Evolutionary conservation across 208 protist genomes (phyloP).

Genomic region (Lotmaria passim): DNA sequence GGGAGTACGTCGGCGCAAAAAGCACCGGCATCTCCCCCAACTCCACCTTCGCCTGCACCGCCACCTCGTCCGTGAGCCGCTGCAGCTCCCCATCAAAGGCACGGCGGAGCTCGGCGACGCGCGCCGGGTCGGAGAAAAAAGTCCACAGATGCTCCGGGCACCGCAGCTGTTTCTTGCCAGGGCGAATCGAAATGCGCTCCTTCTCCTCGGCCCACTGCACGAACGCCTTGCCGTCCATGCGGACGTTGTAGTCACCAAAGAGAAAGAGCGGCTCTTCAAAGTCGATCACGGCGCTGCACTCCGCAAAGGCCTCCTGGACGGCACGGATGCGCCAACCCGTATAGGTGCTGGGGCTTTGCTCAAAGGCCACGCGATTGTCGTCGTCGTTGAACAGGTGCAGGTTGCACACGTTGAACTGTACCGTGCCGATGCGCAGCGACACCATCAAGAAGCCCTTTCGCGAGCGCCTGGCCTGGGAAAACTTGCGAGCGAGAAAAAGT

Average conservation of each 20-base stretch:
- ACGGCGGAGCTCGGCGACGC: constrained; percentile 23
- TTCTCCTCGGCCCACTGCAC: constrained; percentile 40
- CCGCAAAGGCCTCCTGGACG: constrained; percentile 65
- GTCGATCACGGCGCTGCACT: constrained; percentile 52
- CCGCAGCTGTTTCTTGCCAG: constrained; percentile 48
- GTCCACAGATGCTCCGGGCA: constrained; percentile 63
- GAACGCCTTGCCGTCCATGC: constrained; percentile 54
- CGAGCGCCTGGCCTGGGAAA: constrained; percentile 55
- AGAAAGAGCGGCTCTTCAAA: constrained; percentile 74
- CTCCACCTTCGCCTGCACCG: constrained; percentile 50
- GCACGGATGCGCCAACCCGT: constrained; percentile 46
- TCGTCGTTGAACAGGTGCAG: constrained; percentile 79
- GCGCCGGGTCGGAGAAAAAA: constrained; percentile 36
- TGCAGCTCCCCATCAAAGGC: constrained; percentile 61
- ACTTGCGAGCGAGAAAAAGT: constrained; percentile 66
- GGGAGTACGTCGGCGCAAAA: constrained; percentile 74
- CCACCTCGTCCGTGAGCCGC: constrained; percentile 58
- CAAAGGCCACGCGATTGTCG: constrained; percentile 56
- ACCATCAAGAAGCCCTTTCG: constrained; percentile 81
- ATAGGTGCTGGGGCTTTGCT: constrained; percentile 59
- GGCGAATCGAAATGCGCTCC: constrained; percentile 43
- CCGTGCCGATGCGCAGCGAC: constrained; percentile 75
- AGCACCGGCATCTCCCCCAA: constrained; percentile 66
- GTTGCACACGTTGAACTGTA: constrained; percentile 70
- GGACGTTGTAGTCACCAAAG: constrained; percentile 81